Conservation (phyloP, 306 rosid species). For the Gastrolobium bilobum region DNA sequence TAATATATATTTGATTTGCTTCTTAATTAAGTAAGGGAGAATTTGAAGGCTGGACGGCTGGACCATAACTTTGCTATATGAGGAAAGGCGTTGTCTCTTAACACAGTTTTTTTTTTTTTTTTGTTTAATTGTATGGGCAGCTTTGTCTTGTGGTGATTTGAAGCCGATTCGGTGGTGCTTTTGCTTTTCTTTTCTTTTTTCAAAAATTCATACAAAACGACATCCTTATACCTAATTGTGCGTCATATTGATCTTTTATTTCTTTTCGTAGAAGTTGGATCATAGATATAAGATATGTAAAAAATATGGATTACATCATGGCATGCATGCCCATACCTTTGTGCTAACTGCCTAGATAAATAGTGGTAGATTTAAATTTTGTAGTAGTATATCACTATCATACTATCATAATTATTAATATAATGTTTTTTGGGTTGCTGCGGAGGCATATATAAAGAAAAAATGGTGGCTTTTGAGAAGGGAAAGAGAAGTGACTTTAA, state of each 20-base stretch:
- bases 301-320: conserved; percentile 1
- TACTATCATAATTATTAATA: neutral
- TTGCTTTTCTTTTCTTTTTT: neutral
- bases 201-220: neutral
- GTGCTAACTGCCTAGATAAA: neutral
- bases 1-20: conserved; percentile 26
- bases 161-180: conserved; percentile 46
- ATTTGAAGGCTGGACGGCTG: conserved; percentile 44
- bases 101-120: neutral
- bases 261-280: conserved; percentile 47
- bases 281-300: conserved; percentile 20
- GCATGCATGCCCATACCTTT: conserved; percentile 38
- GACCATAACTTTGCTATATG: conserved; percentile 40
- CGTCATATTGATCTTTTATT: conserved; percentile 45
- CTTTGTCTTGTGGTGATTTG: conserved; percentile 41
- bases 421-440: neutral
- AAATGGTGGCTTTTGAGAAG: neutral
- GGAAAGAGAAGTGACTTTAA: conserved; percentile 10
- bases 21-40: conserved; percentile 47
- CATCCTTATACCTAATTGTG: conserved; percentile 9
- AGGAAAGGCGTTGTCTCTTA: conserved; percentile 50
- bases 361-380: neutral
- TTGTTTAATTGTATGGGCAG: neutral
- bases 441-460: neutral
- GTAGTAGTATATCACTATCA: neutral